phyloP scores from a whole-genome alignment of 106 monocot species.

The Acorus gramineus region DNA sequence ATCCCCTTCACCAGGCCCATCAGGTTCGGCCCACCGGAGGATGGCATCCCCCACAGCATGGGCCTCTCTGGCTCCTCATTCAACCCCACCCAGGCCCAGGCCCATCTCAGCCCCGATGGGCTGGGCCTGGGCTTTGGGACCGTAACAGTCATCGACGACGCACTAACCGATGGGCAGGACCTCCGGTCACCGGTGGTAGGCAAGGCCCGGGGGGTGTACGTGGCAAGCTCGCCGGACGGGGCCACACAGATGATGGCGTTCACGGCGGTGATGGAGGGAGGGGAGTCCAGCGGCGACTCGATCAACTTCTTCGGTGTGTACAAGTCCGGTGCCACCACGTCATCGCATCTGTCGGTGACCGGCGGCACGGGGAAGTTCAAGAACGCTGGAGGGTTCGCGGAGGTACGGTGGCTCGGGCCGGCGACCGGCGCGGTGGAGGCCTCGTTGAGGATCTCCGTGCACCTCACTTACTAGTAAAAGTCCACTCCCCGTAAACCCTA shows the following conservation, averaged over 20 bases:
- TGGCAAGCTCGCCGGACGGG: constrained; percentile 21
- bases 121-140: constrained; percentile 30
- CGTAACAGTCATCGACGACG: constrained; percentile 24
- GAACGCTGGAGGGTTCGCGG: constrained; percentile 26
- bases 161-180: constrained; percentile 20
- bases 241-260: constrained; percentile 27
- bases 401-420: constrained; percentile 22
- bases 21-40: constrained; percentile 14
- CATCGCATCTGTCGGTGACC: constrained; percentile 12
- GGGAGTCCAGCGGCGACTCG: constrained; percentile 30
- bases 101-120: constrained; percentile 28
- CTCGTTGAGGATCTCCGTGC: constrained; percentile 19
- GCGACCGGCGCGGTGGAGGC: constrained; percentile 19
- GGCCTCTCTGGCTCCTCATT: constrained; percentile 9
- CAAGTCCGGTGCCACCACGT: constrained; percentile 17
- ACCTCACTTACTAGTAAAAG: constrained; percentile 2
- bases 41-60: constrained; percentile 15
- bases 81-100: constrained; percentile 14
- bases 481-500: too few relatives aligned
- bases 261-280: constrained; percentile 26
- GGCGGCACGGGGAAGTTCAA: constrained; percentile 38
- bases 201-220: constrained; percentile 25
- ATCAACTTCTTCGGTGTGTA: constrained; percentile 32
- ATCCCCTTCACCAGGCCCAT: constrained; percentile 24
- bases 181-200: constrained; percentile 17